A percentile compares a stretch with the other conserved stretches of the same genome.
Conservation (phyloP, 1,139 yeast genomes). For the Debaryomyces subglobosus region DNA sequence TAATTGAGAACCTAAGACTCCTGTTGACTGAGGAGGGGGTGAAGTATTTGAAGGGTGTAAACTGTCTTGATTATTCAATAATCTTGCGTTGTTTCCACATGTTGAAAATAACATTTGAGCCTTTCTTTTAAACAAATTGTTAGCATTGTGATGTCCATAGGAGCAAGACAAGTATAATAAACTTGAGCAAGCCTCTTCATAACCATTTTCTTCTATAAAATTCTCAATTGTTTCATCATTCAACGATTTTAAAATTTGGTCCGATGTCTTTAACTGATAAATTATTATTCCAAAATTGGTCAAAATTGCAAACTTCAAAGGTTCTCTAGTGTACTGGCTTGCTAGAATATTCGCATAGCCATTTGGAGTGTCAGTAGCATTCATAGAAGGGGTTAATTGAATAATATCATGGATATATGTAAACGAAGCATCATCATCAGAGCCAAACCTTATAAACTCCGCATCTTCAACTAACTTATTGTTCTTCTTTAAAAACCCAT, state of each 20-base stretch:
- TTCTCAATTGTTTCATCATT: conserved; percentile 58
- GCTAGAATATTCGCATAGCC: conserved; percentile 87
- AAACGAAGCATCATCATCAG: conserved; percentile 25
- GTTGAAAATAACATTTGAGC: conserved; percentile 57
- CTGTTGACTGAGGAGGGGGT: conserved; percentile 5
- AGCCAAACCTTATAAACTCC: conserved; percentile 64
- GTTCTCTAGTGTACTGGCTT: conserved; percentile 70
- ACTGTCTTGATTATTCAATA: conserved; percentile 23
- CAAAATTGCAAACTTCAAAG: conserved; percentile 74
- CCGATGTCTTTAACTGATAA: conserved; percentile 79
- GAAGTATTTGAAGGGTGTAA: conserved; percentile 4
- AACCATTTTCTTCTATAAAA: conserved; percentile 53
- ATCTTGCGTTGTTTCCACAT: conserved; percentile 57
- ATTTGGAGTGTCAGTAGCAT: conserved; percentile 70
- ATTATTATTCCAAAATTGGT: conserved; percentile 79
- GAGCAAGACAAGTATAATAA: conserved; percentile 83
- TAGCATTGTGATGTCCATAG: conserved; percentile 54
- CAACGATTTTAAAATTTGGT: conserved; percentile 69
- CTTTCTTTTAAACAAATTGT: conserved; percentile 49
- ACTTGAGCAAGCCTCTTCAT: conserved; percentile 82
- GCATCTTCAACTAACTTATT: conserved; percentile 80
- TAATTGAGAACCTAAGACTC: conserved; percentile 10
- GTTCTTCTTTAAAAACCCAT: conserved; percentile 76
- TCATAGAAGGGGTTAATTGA: conserved; percentile 69
- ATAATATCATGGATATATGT: conserved; percentile 69